These are phyloP conservation scores for Austroboletus festivus DNA, from an alignment of 768 basidiomycete genomes.

Conservation along the genomic window DNA sequence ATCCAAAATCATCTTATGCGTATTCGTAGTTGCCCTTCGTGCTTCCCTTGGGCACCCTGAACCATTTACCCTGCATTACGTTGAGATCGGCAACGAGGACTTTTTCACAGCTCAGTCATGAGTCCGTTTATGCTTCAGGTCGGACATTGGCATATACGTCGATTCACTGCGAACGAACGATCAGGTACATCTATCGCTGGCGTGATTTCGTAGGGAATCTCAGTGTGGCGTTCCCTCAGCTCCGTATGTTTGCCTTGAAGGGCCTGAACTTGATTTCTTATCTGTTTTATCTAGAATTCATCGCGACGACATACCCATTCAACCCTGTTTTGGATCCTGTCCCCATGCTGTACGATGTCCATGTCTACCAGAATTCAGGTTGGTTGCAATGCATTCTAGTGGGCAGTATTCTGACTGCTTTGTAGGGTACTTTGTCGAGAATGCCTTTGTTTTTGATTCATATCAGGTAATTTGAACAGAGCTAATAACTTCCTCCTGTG, in stretches of 20 bases:
- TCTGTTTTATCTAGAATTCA: constrained; percentile 40
- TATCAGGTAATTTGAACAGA: constrained; percentile 33
- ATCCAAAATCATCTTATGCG: background rate
- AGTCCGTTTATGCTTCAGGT: too few species aligned
- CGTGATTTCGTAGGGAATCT: constrained; percentile 43
- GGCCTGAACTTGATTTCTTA: constrained; percentile 10
- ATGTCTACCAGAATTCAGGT: constrained; percentile 50
- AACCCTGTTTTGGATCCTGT: constrained; percentile 46
- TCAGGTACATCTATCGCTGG: constrained; percentile 52
- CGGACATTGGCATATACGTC: background rate
- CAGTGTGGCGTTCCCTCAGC: constrained; percentile 44
- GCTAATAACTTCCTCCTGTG: background rate
- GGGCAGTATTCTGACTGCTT: background rate
- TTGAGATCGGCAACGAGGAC: constrained; percentile 59
- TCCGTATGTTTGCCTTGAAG: constrained; percentile 35
- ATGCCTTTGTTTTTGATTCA: constrained; percentile 47
- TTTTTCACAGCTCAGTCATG: constrained; percentile 38
- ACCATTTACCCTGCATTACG: constrained; percentile 46
- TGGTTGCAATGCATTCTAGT: background rate
- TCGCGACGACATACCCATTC: constrained; percentile 47
- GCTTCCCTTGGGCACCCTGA: constrained; percentile 51
- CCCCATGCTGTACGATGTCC: constrained; percentile 52
- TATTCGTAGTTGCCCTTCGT: constrained; percentile 42
- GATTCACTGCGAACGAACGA: background rate
- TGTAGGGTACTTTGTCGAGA: constrained; percentile 40